Evolutionary conservation across 2,329 filamentous ascomycete species (phyloP).

Genomic region (Aspergillus uvarum): DNA sequence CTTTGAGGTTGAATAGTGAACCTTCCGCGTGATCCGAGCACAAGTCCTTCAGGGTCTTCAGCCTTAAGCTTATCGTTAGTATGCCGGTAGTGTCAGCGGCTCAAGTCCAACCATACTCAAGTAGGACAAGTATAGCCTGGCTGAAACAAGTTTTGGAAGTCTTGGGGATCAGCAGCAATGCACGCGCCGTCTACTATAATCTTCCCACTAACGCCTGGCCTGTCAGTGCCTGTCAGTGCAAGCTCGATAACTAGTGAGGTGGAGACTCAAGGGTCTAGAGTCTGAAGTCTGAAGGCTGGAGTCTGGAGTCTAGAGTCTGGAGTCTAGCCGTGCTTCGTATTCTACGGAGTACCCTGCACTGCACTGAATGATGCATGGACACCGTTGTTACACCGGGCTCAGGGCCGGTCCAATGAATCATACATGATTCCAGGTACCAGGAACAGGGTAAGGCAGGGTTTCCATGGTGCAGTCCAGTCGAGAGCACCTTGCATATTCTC

Average conservation of each 20-base stretch:
- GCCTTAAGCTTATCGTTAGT: constrained; percentile 8
- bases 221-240: neutral
- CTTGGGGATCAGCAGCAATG: neutral
- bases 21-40: neutral
- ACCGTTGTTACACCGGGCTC: neutral
- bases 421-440: neutral
- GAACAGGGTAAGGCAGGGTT: neutral
- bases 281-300: no score
- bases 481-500: neutral
- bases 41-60: neutral
- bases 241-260: no score
- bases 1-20: neutral
- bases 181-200: neutral
- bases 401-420: neutral
- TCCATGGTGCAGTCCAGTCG: neutral
- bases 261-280: no score
- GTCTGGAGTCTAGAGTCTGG: no score
- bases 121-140: neutral
- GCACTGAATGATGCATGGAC: neutral
- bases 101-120: neutral
- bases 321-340: no score
- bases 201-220: neutral
- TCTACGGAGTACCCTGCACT: neutral
- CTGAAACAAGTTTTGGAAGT: constrained; percentile 2
- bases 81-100: neutral